Conservation (phyloP, 179 eudicot genomes). For the Actinidia arguta region DNA sequence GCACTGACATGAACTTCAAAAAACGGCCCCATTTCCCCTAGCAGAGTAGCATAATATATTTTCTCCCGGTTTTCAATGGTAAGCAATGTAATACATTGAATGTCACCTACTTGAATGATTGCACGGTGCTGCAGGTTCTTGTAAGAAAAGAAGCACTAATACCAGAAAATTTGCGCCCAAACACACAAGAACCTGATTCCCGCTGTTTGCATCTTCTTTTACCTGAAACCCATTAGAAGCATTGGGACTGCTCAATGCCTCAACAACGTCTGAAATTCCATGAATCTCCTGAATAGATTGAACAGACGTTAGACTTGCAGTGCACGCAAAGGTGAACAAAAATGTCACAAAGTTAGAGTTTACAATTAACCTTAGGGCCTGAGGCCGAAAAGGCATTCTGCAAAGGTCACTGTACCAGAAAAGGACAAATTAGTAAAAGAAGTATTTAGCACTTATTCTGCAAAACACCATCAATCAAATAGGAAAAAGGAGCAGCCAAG, state of each 20-base stretch:
- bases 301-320: constrained; percentile 1
- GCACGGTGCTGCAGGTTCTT: constrained; percentile 63
- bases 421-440: neutral
- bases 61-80: neutral
- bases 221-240: constrained; percentile 32
- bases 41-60: neutral
- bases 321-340: neutral
- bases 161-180: constrained; percentile 46
- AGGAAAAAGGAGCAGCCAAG: constrained; percentile 5
- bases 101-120: constrained; percentile 44
- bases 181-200: constrained; percentile 37
- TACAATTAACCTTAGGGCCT: constrained; percentile 55
- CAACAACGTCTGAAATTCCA: constrained; percentile 35
- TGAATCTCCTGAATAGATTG: constrained; percentile 43
- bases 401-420: constrained; percentile 43
- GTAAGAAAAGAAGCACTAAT: constrained; percentile 51
- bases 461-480: neutral
- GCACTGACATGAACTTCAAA: neutral
- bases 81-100: neutral
- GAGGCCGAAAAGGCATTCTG: constrained; percentile 45
- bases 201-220: constrained; percentile 37
- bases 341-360: neutral
- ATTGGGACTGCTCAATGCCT: constrained; percentile 32
- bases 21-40: neutral
- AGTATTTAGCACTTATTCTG: neutral